A percentile compares a stretch with the other conserved stretches of the same genome.
These are phyloP conservation scores for Eucalyptus lansdowneana DNA, from an alignment of 345 rosid genomes.

Conservation along the genomic window DNA sequence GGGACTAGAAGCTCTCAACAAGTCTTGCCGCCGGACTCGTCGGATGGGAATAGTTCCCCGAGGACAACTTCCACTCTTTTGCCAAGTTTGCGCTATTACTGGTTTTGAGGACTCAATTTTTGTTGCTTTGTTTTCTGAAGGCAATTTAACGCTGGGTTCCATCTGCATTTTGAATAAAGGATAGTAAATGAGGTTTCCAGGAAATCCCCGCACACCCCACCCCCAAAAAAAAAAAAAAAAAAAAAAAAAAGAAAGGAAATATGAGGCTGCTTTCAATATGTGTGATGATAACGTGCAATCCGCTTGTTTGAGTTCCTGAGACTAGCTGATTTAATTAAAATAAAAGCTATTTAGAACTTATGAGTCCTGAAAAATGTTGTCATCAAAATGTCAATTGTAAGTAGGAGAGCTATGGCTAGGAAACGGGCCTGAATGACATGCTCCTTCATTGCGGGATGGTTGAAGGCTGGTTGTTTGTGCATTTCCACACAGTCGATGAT, in stretches of 20 bases:
- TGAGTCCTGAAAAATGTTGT: background rate
- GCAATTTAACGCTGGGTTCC: slow-evolving; percentile 16
- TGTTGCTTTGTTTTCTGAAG: background rate
- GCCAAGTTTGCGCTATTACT: slow-evolving; percentile 23
- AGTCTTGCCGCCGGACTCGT: slow-evolving; percentile 19
- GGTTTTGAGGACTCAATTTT: background rate
- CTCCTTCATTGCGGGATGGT: slow-evolving; percentile 26
- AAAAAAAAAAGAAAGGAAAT: too few relatives aligned
- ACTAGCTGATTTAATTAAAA: background rate
- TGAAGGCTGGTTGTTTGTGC: slow-evolving; percentile 40
- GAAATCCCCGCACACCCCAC: too few relatives aligned
- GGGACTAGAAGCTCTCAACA: slow-evolving; percentile 18
- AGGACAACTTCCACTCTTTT: slow-evolving; percentile 32
- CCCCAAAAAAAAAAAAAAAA: too few relatives aligned
- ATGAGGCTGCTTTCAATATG: background rate
- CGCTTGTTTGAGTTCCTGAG: background rate
- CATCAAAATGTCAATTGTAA: background rate
- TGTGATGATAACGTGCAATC: background rate
- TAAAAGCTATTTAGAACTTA: background rate
- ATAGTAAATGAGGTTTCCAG: too few relatives aligned
- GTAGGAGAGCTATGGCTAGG: background rate
- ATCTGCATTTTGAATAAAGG: slow-evolving; percentile 6
- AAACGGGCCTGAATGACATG: slow-evolving; percentile 28
- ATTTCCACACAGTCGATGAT: slow-evolving; percentile 38
- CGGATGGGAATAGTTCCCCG: slow-evolving; percentile 38